Evolutionary conservation across 768 basidiomycete genomes (phyloP).

Genomic region (Amanita molliuscula): DNA sequence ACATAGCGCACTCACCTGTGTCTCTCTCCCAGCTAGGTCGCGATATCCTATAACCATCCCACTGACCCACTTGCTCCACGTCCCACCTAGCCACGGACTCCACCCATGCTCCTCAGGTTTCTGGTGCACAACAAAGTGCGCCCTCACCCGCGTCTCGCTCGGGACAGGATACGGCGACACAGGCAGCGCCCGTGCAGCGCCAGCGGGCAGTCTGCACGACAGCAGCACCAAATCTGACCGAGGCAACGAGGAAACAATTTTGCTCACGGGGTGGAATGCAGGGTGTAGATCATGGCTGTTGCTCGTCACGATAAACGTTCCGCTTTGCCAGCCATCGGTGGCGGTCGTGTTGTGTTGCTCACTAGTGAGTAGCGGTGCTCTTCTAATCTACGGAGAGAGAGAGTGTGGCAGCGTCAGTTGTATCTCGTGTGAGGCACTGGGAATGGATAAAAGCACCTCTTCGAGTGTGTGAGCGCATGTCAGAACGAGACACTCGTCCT

Average conservation of each 20-base stretch:
- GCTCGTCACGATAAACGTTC: conserved; percentile 35
- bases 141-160: conserved; percentile 32
- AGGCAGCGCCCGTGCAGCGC: conserved; percentile 34
- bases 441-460: conserved; percentile 30
- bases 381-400: conserved; percentile 16
- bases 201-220: conserved; percentile 15
- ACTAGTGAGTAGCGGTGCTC: conserved; percentile 21
- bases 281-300: conserved; percentile 18
- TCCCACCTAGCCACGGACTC: conserved; percentile 42
- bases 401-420: too few species aligned
- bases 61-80: conserved; percentile 42
- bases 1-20: conserved; percentile 27
- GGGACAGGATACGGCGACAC: conserved; percentile 54
- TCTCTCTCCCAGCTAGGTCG: conserved; percentile 48
- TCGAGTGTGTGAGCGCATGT: conserved; percentile 59
- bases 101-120: conserved; percentile 29
- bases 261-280: conserved; percentile 28
- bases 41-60: conserved; percentile 48
- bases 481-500: conserved; percentile 26
- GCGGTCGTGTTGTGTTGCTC: conserved; percentile 13
- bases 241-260: conserved; percentile 46
- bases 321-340: conserved; percentile 17
- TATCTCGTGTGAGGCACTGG: neutral
- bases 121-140: conserved; percentile 42
- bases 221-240: conserved; percentile 48